Evolutionary conservation across 768 basidiomycete species (phyloP), one percentile per base, ranked within the genome.

Genomic region (Psilocybe tampanensis): DNA sequence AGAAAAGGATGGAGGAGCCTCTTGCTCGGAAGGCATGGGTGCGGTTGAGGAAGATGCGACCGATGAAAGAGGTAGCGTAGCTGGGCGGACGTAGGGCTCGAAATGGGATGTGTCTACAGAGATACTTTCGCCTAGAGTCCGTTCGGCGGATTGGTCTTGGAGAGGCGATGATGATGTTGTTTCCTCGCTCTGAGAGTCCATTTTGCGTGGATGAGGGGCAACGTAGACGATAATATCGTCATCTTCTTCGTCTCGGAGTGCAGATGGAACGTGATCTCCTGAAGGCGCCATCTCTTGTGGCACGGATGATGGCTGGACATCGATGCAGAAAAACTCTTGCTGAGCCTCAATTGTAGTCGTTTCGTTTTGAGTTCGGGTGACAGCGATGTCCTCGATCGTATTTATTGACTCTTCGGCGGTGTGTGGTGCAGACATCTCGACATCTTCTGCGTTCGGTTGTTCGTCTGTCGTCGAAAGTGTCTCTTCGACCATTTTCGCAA

Each of bases 211-310:
- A 64, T 89, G 82, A 0, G 90, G 90, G 0, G 89, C 89, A 22
- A 85, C 86, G 64, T 92, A 92, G 9, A 92, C 89, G 53, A 92
- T 91, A 3, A 82, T 66, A 54, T 92, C 90, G 18, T 89, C 87
- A 26, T 85, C 85, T 6, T 72, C 71, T 12, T 72, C 70, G 8
- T 61, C 61, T 24, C 44, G 56, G 9, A 68, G 61, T 21, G 61
- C 60, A 29, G 66, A 44, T 8, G 66, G 59, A 2, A 66, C 61
- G n/a, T 62, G 45, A 36, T 60, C 48, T 12, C 56, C 54, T 11
- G 59, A 44, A 44, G 53, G 64, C 0, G 58, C 64, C 13, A 59
- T 45, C 18, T 63, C 43, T 2, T 56, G 24, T 9, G 59, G 49
- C 2, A 70, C 44, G 11, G 59, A 66, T 13, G 69, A 62, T 12